phyloP scores from a whole-genome alignment of 805 yeast genomes.

The Candida ascalaphidarum region DNA sequence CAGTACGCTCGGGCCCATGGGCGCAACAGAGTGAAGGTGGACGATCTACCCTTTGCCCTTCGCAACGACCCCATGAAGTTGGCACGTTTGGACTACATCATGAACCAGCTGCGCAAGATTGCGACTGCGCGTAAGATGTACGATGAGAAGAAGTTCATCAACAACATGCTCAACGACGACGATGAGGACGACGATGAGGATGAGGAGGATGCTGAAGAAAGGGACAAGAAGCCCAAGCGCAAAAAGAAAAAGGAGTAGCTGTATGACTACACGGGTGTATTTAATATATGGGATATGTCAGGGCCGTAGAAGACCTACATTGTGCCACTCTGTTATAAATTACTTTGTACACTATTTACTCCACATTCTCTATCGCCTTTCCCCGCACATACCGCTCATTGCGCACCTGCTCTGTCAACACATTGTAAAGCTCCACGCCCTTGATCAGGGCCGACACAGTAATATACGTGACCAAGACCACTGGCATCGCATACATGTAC shows the following conservation, averaged over 20 bases:
- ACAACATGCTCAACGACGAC: constrained; percentile 3
- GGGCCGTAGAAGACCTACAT: no score
- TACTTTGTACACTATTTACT: no score
- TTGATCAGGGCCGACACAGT: no score
- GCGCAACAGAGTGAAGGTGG: constrained; percentile 29
- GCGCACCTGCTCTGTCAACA: constrained; percentile 39
- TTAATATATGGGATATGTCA: no score
- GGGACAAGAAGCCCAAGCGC: constrained; percentile 2
- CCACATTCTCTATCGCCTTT: constrained; percentile 43
- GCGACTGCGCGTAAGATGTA: constrained; percentile 32
- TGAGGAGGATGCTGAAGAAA: constrained; percentile 5
- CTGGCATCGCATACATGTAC: no score
- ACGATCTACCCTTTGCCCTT: constrained; percentile 33
- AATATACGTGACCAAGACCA: no score
- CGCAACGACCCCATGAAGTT: constrained; percentile 34
- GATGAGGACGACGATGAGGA: constrained; percentile 11
- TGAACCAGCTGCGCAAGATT: constrained; percentile 28
- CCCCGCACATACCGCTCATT: constrained; percentile 52
- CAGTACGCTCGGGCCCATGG: constrained; percentile 29
- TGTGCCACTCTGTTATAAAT: no score
- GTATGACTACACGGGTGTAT: constrained; percentile 3
- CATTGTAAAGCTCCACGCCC: constrained; percentile 5
- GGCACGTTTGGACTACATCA: constrained; percentile 31
- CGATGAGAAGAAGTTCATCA: constrained; percentile 20
- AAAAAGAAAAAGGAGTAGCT: constrained; percentile 5